Evolutionary conservation across 2,329 filamentous ascomycete species (phyloP).

Genomic region (Tolypocladium album): DNA sequence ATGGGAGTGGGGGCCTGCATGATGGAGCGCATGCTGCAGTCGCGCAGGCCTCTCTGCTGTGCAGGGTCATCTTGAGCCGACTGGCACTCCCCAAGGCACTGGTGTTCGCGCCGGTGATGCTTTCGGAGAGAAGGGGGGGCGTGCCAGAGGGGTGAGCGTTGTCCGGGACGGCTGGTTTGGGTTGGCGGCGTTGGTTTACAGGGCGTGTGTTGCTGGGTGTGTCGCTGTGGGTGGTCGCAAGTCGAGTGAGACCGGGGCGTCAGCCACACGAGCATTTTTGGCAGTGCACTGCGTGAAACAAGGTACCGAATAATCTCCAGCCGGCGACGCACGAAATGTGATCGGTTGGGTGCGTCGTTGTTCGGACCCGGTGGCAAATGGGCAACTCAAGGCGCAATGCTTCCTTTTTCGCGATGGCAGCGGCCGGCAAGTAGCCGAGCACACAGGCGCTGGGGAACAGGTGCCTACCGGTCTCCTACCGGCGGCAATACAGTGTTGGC

Average conservation of each 20-base stretch:
- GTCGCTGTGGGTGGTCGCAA: background rate
- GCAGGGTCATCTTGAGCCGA: background rate
- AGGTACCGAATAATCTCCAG: background rate
- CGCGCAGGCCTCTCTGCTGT: background rate
- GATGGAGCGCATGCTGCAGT: background rate
- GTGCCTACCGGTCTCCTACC: background rate
- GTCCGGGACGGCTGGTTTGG: background rate
- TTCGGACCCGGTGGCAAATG: background rate
- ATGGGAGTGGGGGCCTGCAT: background rate
- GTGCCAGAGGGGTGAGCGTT: background rate
- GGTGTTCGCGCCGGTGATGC: background rate
- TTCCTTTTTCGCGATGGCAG: background rate
- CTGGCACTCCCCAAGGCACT: background rate
- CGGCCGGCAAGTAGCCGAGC: background rate
- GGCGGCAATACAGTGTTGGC: background rate
- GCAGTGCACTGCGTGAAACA: background rate
- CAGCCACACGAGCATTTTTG: background rate
- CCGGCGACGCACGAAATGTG: background rate
- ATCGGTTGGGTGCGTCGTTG: background rate
- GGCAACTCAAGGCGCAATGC: background rate
- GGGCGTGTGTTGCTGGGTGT: background rate
- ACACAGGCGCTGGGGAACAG: background rate
- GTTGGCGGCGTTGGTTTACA: background rate
- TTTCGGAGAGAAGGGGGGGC: background rate
- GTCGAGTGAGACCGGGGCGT: background rate